Percentiles rank a stretch among this genome's conserved stretches.
phyloP scores from a whole-genome alignment of 139 green algal genomes.

The Coccomyxa sp. region DNA sequence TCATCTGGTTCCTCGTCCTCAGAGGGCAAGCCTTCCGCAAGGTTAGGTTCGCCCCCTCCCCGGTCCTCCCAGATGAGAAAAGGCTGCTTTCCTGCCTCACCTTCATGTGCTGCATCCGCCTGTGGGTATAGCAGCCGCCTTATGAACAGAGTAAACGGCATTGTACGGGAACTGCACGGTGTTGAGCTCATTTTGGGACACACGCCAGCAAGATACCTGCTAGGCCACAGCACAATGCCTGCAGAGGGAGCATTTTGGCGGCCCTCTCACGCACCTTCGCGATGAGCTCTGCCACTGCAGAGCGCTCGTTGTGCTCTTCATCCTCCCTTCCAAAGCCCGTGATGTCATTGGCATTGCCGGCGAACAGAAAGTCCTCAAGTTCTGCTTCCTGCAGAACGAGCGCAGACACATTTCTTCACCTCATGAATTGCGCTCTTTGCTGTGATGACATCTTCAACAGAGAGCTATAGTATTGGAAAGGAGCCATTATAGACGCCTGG shows the following conservation, averaged over 20 bases:
- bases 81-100: neutral
- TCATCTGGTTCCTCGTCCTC: neutral
- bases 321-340: conserved; percentile 8
- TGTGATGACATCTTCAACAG: too few relatives aligned
- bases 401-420: neutral
- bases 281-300: conserved; percentile 16
- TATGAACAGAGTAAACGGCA: too few relatives aligned
- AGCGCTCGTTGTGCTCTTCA: neutral
- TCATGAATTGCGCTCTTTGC: too few relatives aligned
- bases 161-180: too few relatives aligned
- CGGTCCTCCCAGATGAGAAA: neutral
- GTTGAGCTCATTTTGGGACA: too few relatives aligned
- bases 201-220: too few relatives aligned
- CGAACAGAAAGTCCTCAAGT: conserved; percentile 51
- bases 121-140: too few relatives aligned
- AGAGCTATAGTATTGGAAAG: too few relatives aligned
- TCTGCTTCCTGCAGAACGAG: conserved; percentile 33
- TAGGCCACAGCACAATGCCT: too few relatives aligned
- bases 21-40: neutral
- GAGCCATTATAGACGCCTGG: too few relatives aligned
- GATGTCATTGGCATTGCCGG: conserved; percentile 4
- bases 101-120: neutral
- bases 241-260: too few relatives aligned
- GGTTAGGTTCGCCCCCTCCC: neutral
- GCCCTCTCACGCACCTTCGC: too few relatives aligned